A percentile compares a stretch with the other conserved stretches of the same genome.
Conservation (phyloP, 208 protist genomes). For the Acanthamoeba triangularis region DNA sequence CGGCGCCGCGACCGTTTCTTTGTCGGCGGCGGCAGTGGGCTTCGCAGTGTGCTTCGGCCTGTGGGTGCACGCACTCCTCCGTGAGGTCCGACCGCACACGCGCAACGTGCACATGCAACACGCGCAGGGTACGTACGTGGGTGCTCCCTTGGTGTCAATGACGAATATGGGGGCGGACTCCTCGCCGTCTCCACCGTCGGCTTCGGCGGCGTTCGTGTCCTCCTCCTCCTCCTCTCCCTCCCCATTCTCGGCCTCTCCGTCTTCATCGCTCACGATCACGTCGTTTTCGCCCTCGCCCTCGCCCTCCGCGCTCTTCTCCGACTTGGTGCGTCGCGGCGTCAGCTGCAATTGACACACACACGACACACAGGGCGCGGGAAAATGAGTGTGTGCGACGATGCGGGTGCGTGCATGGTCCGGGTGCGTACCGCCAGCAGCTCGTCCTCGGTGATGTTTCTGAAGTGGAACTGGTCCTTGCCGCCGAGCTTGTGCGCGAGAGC, state of each 20-base stretch:
- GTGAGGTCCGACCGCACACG: too few species aligned
- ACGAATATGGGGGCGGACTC: background rate
- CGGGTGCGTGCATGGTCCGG: too few species aligned
- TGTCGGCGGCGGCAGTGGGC: background rate
- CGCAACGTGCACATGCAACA: background rate
- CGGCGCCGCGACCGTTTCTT: background rate
- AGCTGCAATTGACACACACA: background rate
- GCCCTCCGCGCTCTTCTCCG: too few species aligned
- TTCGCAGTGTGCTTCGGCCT: background rate
- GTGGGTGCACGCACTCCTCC: background rate
- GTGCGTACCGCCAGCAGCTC: background rate
- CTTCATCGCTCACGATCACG: background rate
- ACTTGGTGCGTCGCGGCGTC: background rate
- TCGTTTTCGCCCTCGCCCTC: background rate
- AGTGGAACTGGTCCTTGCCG: background rate
- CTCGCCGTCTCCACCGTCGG: background rate
- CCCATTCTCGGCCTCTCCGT: background rate
- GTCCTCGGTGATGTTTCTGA: background rate
- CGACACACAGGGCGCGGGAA: too few species aligned
- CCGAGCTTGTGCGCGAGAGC: background rate
- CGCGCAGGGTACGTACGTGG: background rate
- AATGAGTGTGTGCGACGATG: too few species aligned
- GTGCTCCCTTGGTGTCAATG: background rate
- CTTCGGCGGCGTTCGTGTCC: background rate
- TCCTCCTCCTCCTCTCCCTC: background rate